Conservation (phyloP, 345 rosid genomes). For the Hevea brasiliensis region DNA sequence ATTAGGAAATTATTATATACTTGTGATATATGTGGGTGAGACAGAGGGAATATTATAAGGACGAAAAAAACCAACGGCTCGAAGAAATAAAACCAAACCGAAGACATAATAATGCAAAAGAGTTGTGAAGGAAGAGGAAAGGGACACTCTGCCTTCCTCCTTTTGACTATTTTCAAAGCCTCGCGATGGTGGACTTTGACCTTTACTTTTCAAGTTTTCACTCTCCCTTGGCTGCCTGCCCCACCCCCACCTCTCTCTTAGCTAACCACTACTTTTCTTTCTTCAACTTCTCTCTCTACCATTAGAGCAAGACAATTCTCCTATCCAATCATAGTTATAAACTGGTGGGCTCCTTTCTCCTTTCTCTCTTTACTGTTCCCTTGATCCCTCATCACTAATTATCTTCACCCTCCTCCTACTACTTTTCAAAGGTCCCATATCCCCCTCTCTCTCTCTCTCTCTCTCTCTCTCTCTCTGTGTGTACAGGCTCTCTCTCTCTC, state of each 20-base stretch:
- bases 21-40: too few relatives aligned
- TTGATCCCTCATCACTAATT: neutral
- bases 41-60: too few relatives aligned
- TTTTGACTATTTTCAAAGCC: slow-evolving; percentile 54
- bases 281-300: slow-evolving; percentile 1
- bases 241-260: neutral
- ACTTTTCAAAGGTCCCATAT: slow-evolving; percentile 10
- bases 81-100: neutral
- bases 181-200: slow-evolving; percentile 50
- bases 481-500: too few relatives aligned
- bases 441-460: too few relatives aligned
- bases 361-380: neutral
- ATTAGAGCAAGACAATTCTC: neutral
- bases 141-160: slow-evolving; percentile 34
- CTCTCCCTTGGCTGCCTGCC: neutral
- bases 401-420: neutral
- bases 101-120: neutral
- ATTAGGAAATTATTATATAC: too few relatives aligned
- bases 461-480: neutral
- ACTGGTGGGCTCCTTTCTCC: neutral
- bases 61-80: too few relatives aligned
- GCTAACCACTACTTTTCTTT: neutral
- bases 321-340: too few relatives aligned
- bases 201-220: slow-evolving; percentile 42
- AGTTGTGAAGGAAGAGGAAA: neutral